Conservation (phyloP, 192 early-diverging fungal species). For the Coemansia sp. region DNA sequence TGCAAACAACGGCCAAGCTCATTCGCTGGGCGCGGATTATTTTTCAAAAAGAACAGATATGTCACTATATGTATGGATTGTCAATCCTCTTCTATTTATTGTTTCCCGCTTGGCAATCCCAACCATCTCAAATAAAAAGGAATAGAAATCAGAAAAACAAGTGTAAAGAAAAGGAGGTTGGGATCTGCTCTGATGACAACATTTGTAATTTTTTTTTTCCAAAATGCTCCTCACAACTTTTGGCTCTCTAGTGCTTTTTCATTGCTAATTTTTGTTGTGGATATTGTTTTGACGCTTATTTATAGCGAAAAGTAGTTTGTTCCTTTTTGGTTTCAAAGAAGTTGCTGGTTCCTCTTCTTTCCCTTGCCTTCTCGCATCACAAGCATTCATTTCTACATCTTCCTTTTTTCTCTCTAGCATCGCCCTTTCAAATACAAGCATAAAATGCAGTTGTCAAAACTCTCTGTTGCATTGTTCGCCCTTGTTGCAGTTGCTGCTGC, state of each 20-base stretch:
- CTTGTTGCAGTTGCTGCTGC: slow-evolving; percentile 15
- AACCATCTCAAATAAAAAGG: background rate
- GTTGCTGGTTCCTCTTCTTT: slow-evolving; percentile 1
- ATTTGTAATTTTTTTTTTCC: background rate
- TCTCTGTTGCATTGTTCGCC: slow-evolving; percentile 23
- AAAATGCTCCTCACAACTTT: background rate
- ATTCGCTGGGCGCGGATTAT: too few species aligned
- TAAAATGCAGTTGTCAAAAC: slow-evolving; percentile 30
- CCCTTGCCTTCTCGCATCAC: background rate
- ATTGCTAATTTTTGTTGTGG: background rate
- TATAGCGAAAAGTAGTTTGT: background rate
- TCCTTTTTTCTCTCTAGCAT: background rate
- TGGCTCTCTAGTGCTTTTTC: background rate
- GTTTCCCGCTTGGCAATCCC: background rate
- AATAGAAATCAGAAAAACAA: background rate
- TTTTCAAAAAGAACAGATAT: too few species aligned
- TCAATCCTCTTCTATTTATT: slow-evolving; percentile 1
- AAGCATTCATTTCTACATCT: background rate
- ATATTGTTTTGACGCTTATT: background rate
- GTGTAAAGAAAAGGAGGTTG: background rate
- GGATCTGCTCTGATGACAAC: too few species aligned
- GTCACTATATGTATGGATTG: background rate
- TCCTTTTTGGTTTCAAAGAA: background rate
- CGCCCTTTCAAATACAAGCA: slow-evolving; percentile 1
- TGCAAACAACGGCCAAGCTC: too few species aligned